Percentiles rank a stretch among this genome's conserved stretches.
Conservation (phyloP, 1,139 yeast genomes). For the Casaregolazyma lundiana region DNA sequence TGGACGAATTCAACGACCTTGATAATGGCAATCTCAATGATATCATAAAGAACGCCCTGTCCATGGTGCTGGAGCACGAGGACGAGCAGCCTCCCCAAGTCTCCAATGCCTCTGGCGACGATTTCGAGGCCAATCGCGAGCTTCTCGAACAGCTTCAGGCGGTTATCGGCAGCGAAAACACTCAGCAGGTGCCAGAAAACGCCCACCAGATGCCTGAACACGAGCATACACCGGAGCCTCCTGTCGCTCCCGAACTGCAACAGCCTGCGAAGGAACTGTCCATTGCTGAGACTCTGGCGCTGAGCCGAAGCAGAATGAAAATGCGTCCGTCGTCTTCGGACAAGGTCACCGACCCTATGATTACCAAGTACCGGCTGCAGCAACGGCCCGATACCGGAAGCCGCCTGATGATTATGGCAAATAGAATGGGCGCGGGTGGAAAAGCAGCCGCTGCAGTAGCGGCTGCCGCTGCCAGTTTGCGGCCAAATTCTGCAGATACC, state of each 20-base stretch:
- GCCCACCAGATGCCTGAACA: background rate
- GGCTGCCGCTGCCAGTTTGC: background rate
- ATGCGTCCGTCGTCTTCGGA: slow-evolving; percentile 17
- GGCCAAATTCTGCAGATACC: background rate
- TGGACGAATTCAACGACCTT: slow-evolving; percentile 5
- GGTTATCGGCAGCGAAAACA: slow-evolving; percentile 8
- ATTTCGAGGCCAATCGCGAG: slow-evolving; percentile 9
- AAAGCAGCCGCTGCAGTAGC: slow-evolving; percentile 5
- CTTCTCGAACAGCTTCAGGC: slow-evolving; percentile 13
- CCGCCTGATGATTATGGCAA: background rate
- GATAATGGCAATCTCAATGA: slow-evolving; percentile 14
- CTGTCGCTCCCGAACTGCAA: background rate
- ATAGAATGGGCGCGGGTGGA: slow-evolving; percentile 7
- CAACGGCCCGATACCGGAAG: slow-evolving; percentile 4
- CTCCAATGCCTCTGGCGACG: slow-evolving; percentile 2
- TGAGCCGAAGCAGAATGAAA: slow-evolving; percentile 43
- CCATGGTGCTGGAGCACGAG: slow-evolving; percentile 14
- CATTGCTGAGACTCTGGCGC: slow-evolving; percentile 62
- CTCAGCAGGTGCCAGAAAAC: background rate
- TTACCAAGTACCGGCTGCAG: slow-evolving; percentile 17
- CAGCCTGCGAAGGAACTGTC: slow-evolving; percentile 33
- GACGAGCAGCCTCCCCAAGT: slow-evolving; percentile 1
- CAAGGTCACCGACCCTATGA: slow-evolving; percentile 26
- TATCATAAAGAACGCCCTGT: slow-evolving; percentile 16
- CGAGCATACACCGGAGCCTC: background rate